Percentiles rank a stretch among this genome's conserved stretches.
Conservation (phyloP, 805 yeast genomes). For the Yarrowia yakushimensis region DNA sequence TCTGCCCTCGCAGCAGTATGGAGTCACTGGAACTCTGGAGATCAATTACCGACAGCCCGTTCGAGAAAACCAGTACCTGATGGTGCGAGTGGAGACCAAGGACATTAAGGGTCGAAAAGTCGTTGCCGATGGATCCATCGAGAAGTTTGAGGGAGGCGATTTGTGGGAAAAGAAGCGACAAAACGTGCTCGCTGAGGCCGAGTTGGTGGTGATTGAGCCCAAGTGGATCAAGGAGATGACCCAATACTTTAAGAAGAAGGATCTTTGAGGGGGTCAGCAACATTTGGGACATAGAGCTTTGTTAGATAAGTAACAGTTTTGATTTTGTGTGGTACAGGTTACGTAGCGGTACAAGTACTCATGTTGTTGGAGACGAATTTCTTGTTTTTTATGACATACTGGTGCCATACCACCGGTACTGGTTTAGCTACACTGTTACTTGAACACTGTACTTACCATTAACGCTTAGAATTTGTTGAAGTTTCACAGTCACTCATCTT, state of each 20-base stretch:
- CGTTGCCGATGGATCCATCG: slow-evolving; percentile 58
- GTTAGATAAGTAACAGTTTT: no score
- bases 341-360: no score
- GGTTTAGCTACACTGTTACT: no score
- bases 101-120: slow-evolving; percentile 71
- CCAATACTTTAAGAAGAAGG: slow-evolving; percentile 17
- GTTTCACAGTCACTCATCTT: no score
- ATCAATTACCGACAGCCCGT: slow-evolving; percentile 49
- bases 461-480: no score
- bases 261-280: no score
- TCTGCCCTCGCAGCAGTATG: slow-evolving; percentile 64
- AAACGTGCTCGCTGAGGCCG: slow-evolving; percentile 54
- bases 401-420: no score
- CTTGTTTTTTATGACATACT: no score
- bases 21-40: slow-evolving; percentile 76
- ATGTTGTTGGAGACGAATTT: no score
- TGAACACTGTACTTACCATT: no score
- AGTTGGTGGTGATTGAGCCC: slow-evolving; percentile 78
- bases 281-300: no score
- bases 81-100: slow-evolving; percentile 59
- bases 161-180: slow-evolving; percentile 35
- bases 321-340: no score
- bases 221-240: slow-evolving; percentile 74
- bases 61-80: slow-evolving; percentile 56
- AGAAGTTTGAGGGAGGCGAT: slow-evolving; percentile 41